Base-by-base conservation (phyloP, 2,329 filamentous ascomycete species). In the Neurospora sp. region DNA sequence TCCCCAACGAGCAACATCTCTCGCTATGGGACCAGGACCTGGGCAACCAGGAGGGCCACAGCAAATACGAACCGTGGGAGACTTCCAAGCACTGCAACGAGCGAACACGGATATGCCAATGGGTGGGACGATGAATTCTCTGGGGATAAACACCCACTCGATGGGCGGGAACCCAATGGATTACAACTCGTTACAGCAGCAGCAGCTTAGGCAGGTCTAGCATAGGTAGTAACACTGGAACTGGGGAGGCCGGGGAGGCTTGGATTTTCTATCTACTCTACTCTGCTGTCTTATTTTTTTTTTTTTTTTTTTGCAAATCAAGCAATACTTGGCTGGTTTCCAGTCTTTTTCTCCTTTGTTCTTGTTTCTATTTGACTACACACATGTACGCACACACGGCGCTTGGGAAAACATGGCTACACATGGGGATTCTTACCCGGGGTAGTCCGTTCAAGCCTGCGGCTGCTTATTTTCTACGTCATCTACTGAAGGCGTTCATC, bases 21-120 rank as follows among this genome's bases (percentile, higher is more conserved):
- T 81, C 58, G 78, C 79, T 42, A 78, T 83, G 68, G 73, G 78
- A 19, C 75, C 77, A 10, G 52, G 52, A 62, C 52, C 23, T 4
- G 52, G 52, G 11, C 52, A 62, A 33, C 23, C 52, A 62, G 52
- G 52, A 62, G 52, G 52, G 8, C 28, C 52, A 4, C 80, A 79
- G 33, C 80, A 80, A 19, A 77, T 84, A 70, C 79, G 81, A 66
- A 83, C 83, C 1, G 81, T 84, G 0, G 82, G 80, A 3, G 84
- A 85, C 67, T 87, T 85, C 68, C 84, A 86, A 36, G 80, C 81
- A 1, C 74, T 86, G 2, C 84, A 85, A 70, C 78, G 84, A 46
- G 79, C 80, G 11, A 82, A 80, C 68, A 78, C 81, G 0, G 83
- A 84, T 58, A 78, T 78, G 33, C 78, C 76, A n/a, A 62, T 62